Percentiles rank a stretch among this genome's conserved stretches.
Evolutionary conservation across 2,329 filamentous ascomycete species (phyloP).

Genomic region (Pseudocercospora fijiensis): DNA sequence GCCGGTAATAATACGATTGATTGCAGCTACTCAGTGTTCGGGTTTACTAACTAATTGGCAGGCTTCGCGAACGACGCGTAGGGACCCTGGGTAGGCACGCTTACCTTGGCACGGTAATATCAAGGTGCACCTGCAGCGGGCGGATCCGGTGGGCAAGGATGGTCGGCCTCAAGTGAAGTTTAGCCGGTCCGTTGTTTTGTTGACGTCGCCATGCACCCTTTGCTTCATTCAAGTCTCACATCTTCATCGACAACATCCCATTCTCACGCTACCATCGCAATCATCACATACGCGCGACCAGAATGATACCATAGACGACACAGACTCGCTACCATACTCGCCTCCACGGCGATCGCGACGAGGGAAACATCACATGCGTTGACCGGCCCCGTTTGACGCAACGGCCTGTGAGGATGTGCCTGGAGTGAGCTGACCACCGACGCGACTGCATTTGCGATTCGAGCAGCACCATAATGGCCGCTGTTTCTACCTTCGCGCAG

Average conservation of each 20-base stretch:
- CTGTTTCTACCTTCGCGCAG: conserved; percentile 17
- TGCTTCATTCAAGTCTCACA: background rate
- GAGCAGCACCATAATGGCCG: conserved; percentile 15
- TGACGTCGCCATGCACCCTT: background rate
- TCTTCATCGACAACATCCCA: background rate
- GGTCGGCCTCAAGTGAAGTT: background rate
- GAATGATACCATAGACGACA: background rate
- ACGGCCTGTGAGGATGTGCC: background rate
- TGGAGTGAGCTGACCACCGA: background rate
- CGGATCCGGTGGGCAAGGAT: background rate
- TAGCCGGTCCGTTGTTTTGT: background rate
- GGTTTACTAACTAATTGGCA: too few relatives aligned
- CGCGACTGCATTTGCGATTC: background rate
- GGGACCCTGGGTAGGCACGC: too few relatives aligned
- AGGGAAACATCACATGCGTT: background rate
- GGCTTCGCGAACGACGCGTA: too few relatives aligned
- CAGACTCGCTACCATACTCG: background rate
- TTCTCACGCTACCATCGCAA: background rate
- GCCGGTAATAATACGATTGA: too few relatives aligned
- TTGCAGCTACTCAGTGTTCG: too few relatives aligned
- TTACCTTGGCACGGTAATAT: too few relatives aligned
- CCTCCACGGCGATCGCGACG: background rate
- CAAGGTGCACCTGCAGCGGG: conserved; percentile 7
- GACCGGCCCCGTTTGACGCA: background rate
- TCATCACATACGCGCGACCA: background rate